Conservation (phyloP, 306 rosid species). For the Medicago ruthenica region DNA sequence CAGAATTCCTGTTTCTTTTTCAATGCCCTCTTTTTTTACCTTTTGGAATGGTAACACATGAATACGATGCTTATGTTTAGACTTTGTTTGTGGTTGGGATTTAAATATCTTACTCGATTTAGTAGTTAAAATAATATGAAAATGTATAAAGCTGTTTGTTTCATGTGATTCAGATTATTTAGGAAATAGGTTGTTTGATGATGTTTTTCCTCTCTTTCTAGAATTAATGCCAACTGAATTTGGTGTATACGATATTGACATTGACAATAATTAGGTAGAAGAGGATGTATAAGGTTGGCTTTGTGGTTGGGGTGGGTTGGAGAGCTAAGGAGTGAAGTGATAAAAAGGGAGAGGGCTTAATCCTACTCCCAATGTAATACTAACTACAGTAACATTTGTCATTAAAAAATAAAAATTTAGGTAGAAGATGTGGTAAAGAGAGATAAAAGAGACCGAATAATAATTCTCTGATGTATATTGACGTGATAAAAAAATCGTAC, state of each 20-base stretch:
- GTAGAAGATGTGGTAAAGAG: constrained; percentile 7
- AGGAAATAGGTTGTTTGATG: constrained; percentile 11
- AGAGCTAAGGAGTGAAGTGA: background rate
- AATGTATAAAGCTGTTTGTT: constrained; percentile 12
- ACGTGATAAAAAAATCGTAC: background rate
- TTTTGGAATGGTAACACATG: constrained; percentile 9
- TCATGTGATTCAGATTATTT: constrained; percentile 32
- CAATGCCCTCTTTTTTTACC: constrained; percentile 31
- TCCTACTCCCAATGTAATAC: background rate
- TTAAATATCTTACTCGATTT: constrained; percentile 16
- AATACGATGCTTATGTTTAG: constrained; percentile 3
- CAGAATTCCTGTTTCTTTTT: constrained; percentile 31
- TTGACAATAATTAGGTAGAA: background rate
- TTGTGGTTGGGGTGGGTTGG: background rate
- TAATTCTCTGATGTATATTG: background rate
- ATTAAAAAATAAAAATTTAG: background rate
- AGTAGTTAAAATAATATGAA: constrained; percentile 20
- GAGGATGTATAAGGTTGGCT: background rate
- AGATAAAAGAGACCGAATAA: constrained; percentile 16
- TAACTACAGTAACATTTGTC: background rate
- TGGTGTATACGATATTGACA: constrained; percentile 5
- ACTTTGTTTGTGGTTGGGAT: constrained; percentile 31
- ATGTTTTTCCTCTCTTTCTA: constrained; percentile 15
- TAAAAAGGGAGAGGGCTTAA: too few species aligned
- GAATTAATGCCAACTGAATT: constrained; percentile 14